Percentiles rank a stretch among this genome's conserved stretches.
Evolutionary conservation across 2,329 filamentous ascomycete species (phyloP).

Genomic region (Sporothrix variecibatus): DNA sequence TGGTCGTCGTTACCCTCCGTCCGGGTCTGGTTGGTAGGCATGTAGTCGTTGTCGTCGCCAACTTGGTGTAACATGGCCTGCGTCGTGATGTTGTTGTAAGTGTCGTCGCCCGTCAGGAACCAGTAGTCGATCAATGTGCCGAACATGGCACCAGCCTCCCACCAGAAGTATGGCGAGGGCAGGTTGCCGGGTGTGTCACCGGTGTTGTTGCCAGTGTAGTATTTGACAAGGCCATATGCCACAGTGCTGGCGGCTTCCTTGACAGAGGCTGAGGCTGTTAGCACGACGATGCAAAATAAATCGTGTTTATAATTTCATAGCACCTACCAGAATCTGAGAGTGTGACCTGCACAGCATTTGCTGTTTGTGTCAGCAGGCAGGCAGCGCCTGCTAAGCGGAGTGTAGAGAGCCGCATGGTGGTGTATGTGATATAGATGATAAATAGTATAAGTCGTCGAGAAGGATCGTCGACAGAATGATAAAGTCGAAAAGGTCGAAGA

Average conservation of each 20-base stretch:
- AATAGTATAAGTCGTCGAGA: neutral
- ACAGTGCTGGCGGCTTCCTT: slow-evolving; percentile 51
- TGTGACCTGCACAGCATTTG: slow-evolving; percentile 28
- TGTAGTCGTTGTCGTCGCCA: slow-evolving; percentile 61
- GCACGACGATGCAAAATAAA: neutral
- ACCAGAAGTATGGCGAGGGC: slow-evolving; percentile 69
- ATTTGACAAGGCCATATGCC: slow-evolving; percentile 43
- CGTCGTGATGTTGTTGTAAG: slow-evolving; percentile 62
- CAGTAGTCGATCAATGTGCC: slow-evolving; percentile 72
- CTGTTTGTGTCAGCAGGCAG: slow-evolving; percentile 28
- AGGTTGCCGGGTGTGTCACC: slow-evolving; percentile 60
- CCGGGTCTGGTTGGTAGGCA: slow-evolving; percentile 66
- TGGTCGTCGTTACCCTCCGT: slow-evolving; percentile 73
- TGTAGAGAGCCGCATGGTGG: slow-evolving; percentile 17
- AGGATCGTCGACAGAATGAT: neutral
- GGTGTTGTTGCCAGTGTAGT: slow-evolving; percentile 60
- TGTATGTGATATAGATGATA: neutral
- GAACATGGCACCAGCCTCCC: slow-evolving; percentile 73
- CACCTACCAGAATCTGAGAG: slow-evolving; percentile 25
- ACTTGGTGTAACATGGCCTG: slow-evolving; percentile 64
- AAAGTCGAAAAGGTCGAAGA: slow-evolving; percentile 10
- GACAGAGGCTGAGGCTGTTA: slow-evolving; percentile 48
- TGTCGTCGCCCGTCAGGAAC: slow-evolving; percentile 66
- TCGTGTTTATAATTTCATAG: neutral
- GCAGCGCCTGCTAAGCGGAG: slow-evolving; percentile 24